Evolutionary conservation across 1,284 basidiomycete genomes (phyloP), one percentile per base, ranked within the genome.

Genomic region (Singerocomus inundabilis): DNA sequence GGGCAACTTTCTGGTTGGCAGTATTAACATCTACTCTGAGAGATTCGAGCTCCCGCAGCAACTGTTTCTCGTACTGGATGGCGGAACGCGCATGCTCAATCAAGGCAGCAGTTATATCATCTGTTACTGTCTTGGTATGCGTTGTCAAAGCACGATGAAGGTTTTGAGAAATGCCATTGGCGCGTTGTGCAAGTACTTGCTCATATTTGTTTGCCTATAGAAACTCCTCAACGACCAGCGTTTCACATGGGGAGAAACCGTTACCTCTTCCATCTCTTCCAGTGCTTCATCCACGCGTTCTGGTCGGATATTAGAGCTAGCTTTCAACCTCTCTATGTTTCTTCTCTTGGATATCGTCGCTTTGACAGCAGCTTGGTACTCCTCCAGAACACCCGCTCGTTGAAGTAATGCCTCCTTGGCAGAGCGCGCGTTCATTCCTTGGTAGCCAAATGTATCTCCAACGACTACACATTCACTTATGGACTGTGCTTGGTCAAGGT

Each of bases 381-480:
- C 94, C 62, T 98, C 94, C 51, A 97, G 72, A 9, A 96, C 89
- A 15, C 84, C 80, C 0, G 91, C 91, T 8, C 94, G 84, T 73
- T 93, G 91, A 49, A 82, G 78, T 11, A 97, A 70, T 0, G 94
- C 93, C 64, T 97, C 93, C 71, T 94, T 96, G 3, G 93, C 94
- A 11, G 93, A 91, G 39, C 88, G 81, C n/a, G 95, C 92, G 61
- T 97, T 97, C 70, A 93, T 77, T 15, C 92, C 89, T 70, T 97
- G 93, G 68, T 98, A 98, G 1, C 91, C 91, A 46, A 98, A 73
- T 0, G 92, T 88, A 67, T 98, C 94, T 21, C 91, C 92, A 24
- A 98, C 70, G 34, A 96, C 86, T 35, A 98, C 91, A 58, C 91
- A 92, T 76, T 96, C 94, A 58, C 88, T 93, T 52, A 93, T 88